Evolutionary conservation across 352 stramenopile species (phyloP), one percentile per base, ranked within the genome.

Genomic region (Phytophthora vignae): DNA sequence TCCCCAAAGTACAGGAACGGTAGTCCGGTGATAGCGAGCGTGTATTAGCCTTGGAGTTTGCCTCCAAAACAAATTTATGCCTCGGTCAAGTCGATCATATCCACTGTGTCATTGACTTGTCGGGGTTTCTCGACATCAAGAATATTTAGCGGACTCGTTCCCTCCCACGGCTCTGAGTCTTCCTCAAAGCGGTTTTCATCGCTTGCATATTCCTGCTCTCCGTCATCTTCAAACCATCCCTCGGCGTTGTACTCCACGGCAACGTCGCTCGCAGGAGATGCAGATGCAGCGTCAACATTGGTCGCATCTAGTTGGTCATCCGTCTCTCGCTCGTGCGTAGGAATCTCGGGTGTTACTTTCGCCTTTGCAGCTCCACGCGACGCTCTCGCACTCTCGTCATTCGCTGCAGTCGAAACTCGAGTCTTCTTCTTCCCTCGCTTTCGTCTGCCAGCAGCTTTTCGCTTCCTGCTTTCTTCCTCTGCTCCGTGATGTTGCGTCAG

Each of bases 191-290:
- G 46, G 6, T 19, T 17, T 1, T 3, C 17, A 38, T 59, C 55
- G 14, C n/a, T 33, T 29, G 38, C 36, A 36, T 31, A 42, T 21
- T 59, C 55, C 11, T 57, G 9, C 21, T 46, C 57, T 42, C 19
- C 50, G 33, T 77, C 64, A 15, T 75, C 61, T 68, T 78, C 68
- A 75, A 87, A 82, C 77, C 74, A 87, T 6, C 49, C 58, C 49
- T 78, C 48, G 0, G 64, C 70, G 14, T 75, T 62, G 55, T 82
- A 82, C 19, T 67, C 31, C 19, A 12, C 25, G 5, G 7, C 21
- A 33, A 29, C 25, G 25, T 29, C 25, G 25, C 25, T 29, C 2
- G 4, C 1, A 29, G 25, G 25, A 54, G 55, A 62, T 52, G 64
- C 38, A 42, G 50, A 27, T 2, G 52, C 60, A 1, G 61, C 69